phyloP scores from a whole-genome alignment of 2,329 filamentous ascomycete genomes.

The Coleophoma crateriformis region DNA sequence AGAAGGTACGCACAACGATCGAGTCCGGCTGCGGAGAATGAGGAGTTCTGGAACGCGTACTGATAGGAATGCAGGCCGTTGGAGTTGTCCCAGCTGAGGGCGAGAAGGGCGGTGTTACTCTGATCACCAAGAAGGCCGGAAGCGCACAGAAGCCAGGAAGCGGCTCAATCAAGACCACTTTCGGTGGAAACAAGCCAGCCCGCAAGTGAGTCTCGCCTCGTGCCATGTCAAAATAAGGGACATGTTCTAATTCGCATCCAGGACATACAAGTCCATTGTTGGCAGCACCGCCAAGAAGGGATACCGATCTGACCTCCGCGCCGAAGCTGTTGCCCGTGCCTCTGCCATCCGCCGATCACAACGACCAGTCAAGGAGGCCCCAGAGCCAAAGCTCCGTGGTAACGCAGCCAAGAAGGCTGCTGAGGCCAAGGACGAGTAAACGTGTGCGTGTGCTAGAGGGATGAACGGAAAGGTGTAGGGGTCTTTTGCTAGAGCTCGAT shows the following conservation, averaged over 20 bases:
- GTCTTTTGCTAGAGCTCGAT: not conserved
- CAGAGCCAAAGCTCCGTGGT: slow-evolving; percentile 72
- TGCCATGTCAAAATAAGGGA: slow-evolving; percentile 3
- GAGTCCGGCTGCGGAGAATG: not conserved
- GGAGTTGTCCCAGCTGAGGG: slow-evolving; percentile 59
- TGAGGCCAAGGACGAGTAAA: slow-evolving; percentile 40
- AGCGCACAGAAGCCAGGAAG: slow-evolving; percentile 68
- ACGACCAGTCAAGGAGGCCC: slow-evolving; percentile 69
- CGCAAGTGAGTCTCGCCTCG: slow-evolving; percentile 64
- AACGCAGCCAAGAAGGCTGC: slow-evolving; percentile 71
- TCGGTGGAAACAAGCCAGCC: slow-evolving; percentile 66
- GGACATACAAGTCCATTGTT: slow-evolving; percentile 86
- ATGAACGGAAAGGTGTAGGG: not conserved
- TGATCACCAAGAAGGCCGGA: slow-evolving; percentile 80
- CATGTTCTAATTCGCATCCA: slow-evolving; percentile 28
- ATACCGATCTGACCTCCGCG: slow-evolving; percentile 78
- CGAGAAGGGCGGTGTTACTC: slow-evolving; percentile 73
- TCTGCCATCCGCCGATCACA: slow-evolving; percentile 79
- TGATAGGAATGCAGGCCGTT: slow-evolving; percentile 53
- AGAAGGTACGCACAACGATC: slow-evolving; percentile 62
- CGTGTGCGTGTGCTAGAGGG: not conserved
- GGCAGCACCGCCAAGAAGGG: slow-evolving; percentile 74
- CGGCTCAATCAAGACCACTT: slow-evolving; percentile 58
- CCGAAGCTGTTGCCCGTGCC: slow-evolving; percentile 77
- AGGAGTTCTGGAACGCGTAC: not conserved